A percentile compares a stretch with the other conserved stretches of the same genome.
Evolutionary conservation across 129 eudicot genomes (phyloP).

Genomic region (Glebionis coronaria): DNA sequence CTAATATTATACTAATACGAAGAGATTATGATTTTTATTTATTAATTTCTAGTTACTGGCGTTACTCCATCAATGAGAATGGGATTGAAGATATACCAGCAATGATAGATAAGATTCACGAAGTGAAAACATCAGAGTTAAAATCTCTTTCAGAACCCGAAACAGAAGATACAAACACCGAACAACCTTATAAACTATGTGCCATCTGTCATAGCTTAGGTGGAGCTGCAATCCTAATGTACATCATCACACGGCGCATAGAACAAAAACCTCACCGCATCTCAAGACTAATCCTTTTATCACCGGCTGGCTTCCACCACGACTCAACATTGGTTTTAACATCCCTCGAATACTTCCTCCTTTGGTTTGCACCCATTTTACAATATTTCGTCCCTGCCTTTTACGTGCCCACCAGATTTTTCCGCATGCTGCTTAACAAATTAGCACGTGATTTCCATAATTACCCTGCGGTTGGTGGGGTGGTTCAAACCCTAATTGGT

Average conservation of each 20-base stretch:
- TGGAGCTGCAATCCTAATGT: constrained; percentile 87
- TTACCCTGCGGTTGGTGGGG: constrained; percentile 94
- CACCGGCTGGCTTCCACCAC: constrained; percentile 94
- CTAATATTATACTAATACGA: neutral
- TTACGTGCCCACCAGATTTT: constrained; percentile 86
- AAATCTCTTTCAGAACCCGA: constrained; percentile 31
- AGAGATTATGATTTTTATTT: neutral
- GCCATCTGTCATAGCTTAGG: constrained; percentile 93
- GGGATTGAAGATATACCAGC: constrained; percentile 91
- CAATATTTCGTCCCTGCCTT: constrained; percentile 65
- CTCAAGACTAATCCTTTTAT: constrained; percentile 77
- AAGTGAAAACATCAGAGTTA: constrained; percentile 69
- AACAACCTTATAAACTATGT: constrained; percentile 76
- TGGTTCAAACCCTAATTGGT: constrained; percentile 87
- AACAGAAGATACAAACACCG: constrained; percentile 32
- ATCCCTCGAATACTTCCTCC: constrained; percentile 45
- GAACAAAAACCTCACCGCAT: constrained; percentile 77
- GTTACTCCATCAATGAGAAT: constrained; percentile 85
- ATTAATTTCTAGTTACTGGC: constrained; percentile 60
- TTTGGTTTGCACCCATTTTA: constrained; percentile 59
- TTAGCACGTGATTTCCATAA: constrained; percentile 95
- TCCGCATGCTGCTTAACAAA: constrained; percentile 89
- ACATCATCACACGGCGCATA: constrained; percentile 62
- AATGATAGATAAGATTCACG: constrained; percentile 81
- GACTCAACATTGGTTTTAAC: constrained; percentile 64